phyloP scores from a whole-genome alignment of 2,329 filamentous ascomycete genomes.

The Cladosporium sp. region DNA sequence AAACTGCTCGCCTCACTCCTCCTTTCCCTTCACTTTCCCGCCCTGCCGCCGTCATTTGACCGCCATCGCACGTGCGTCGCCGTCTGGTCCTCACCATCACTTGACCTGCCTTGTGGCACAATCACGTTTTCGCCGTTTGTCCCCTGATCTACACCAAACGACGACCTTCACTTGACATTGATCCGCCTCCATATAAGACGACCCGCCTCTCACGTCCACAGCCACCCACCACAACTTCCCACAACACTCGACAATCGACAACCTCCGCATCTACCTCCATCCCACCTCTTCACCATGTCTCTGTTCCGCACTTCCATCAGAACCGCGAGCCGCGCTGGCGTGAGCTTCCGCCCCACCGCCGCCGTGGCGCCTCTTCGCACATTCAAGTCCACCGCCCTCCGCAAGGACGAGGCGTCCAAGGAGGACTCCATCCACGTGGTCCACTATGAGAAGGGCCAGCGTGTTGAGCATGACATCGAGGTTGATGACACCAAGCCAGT shows the following conservation, averaged over 20 bases:
- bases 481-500: slow-evolving; percentile 29
- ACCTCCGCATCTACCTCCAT: not conserved
- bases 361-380: slow-evolving; percentile 8
- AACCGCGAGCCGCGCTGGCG: slow-evolving; percentile 9
- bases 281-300: slow-evolving; percentile 11
- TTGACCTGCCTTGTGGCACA: not conserved
- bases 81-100: slow-evolving; percentile 5
- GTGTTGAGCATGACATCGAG: slow-evolving; percentile 26
- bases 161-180: not conserved
- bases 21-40: not conserved
- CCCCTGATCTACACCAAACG: slow-evolving; percentile 5
- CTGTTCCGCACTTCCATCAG: slow-evolving; percentile 14
- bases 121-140: not conserved
- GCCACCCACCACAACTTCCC: not conserved
- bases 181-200: not conserved
- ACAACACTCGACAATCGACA: not conserved
- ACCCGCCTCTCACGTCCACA: not conserved
- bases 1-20: not conserved
- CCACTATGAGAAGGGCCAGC: slow-evolving; percentile 29
- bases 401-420: slow-evolving; percentile 22
- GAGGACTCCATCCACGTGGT: slow-evolving; percentile 27
- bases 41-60: not conserved
- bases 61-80: slow-evolving; percentile 2
- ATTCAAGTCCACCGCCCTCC: slow-evolving; percentile 19
- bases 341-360: slow-evolving; percentile 10